phyloP scores from a whole-genome alignment of 1,284 basidiomycete genomes.

The Microbotryum scabiosae region DNA sequence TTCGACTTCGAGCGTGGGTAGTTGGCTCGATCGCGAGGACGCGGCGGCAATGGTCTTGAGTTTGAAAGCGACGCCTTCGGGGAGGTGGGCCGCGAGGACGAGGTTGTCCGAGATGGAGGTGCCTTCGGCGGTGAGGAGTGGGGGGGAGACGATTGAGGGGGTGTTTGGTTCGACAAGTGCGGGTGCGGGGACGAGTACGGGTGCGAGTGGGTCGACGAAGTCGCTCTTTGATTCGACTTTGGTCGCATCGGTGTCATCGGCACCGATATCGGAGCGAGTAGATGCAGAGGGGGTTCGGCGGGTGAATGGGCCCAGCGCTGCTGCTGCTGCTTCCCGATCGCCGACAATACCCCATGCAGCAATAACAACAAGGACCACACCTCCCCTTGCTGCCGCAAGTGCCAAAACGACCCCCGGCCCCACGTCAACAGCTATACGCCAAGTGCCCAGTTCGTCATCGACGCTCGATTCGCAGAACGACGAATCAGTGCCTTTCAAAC shows the following conservation, averaged over 20 bases:
- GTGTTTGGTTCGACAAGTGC: not conserved
- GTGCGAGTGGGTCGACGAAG: not conserved
- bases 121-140: not conserved
- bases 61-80: not conserved
- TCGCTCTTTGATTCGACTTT: no score
- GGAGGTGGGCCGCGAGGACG: not conserved
- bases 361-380: not conserved
- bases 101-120: not conserved
- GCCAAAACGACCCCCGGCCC: not conserved
- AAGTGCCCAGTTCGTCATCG: not conserved
- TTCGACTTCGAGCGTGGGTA: constrained; percentile 6
- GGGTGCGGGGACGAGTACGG: not conserved
- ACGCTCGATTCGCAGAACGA: not conserved
- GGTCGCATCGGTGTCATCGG: no score
- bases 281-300: not conserved
- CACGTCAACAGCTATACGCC: not conserved
- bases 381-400: not conserved
- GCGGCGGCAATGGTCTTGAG: not conserved
- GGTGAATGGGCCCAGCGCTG: not conserved
- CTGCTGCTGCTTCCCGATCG: not conserved
- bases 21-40: constrained; percentile 16
- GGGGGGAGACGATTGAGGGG: no score
- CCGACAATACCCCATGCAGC: not conserved
- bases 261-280: no score
- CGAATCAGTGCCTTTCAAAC: not conserved